These are phyloP conservation scores for Deakozyma indianensis DNA, from an alignment of 805 yeast species.

Conservation along the genomic window DNA sequence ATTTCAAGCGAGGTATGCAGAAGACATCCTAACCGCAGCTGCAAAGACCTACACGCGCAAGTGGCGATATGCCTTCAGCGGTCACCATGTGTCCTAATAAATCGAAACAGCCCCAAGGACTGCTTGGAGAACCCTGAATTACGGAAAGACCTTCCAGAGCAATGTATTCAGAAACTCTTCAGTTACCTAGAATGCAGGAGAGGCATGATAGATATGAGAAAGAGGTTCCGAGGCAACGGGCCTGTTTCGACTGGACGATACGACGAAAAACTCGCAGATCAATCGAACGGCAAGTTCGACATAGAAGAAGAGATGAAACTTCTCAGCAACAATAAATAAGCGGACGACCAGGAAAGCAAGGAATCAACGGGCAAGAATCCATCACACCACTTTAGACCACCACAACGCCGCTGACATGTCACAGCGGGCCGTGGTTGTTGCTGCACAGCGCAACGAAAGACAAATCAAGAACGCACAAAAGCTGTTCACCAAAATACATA, in stretches of 20 bases:
- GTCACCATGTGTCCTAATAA: constrained; percentile 88
- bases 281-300: not conserved
- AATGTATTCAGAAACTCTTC: constrained; percentile 71
- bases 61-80: constrained; percentile 91
- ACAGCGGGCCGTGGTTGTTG: too few species aligned
- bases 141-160: constrained; percentile 64
- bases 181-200: constrained; percentile 83
- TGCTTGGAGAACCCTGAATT: constrained; percentile 75
- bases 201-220: constrained; percentile 80
- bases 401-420: too few species aligned
- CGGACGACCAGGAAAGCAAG: too few species aligned
- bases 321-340: too few species aligned
- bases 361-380: too few species aligned
- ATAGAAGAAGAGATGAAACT: not conserved
- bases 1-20: too few species aligned
- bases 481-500: too few species aligned
- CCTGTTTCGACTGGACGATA: constrained; percentile 85
- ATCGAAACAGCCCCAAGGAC: constrained; percentile 78
- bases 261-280: constrained; percentile 57
- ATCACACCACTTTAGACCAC: too few species aligned
- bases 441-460: too few species aligned
- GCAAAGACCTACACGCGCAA: constrained; percentile 89
- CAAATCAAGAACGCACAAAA: too few species aligned
- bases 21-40: constrained; percentile 41
- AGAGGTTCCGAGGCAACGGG: constrained; percentile 87